Conservation (phyloP, 2,329 filamentous ascomycete genomes). For the Esteya vermicola region DNA sequence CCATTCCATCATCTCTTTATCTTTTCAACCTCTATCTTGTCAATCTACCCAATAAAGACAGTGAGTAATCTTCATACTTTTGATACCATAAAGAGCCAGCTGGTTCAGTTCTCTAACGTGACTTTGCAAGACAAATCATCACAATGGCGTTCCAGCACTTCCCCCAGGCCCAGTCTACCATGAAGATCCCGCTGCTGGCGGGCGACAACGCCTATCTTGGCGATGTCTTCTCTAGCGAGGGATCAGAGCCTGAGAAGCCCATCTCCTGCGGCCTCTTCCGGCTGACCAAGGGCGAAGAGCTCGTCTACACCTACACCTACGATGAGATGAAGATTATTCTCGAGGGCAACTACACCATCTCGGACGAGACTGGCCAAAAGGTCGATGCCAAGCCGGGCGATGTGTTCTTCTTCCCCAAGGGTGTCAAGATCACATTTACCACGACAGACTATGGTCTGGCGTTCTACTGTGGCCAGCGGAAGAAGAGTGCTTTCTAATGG, state of each 20-base stretch:
- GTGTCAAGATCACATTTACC: conserved; percentile 3
- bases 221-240: conserved; percentile 4
- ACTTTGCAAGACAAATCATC: neutral
- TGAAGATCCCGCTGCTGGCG: conserved; percentile 2
- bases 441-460: conserved; percentile 5
- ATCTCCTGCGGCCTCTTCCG: conserved; percentile 4
- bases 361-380: conserved; percentile 2
- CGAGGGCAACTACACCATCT: conserved; percentile 5
- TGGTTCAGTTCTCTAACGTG: no score
- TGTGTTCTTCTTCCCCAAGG: conserved; percentile 6
- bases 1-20: neutral
- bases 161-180: conserved; percentile 4
- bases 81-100: no score
- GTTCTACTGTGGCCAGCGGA: conserved; percentile 4
- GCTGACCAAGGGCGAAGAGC: conserved; percentile 3
- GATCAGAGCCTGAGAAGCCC: neutral
- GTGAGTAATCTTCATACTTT: neutral
- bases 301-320: conserved; percentile 6
- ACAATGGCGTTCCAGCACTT: conserved; percentile 4
- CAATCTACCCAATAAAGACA: neutral
- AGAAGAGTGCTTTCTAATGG: conserved; percentile 5
- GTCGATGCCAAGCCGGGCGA: conserved; percentile 3
- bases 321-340: conserved; percentile 7
- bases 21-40: neutral
- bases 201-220: conserved; percentile 5